Percentiles rank a stretch among this genome's conserved stretches.
phyloP scores from a whole-genome alignment of 2,329 filamentous ascomycete species.

The Furcasterigmium furcatum region DNA sequence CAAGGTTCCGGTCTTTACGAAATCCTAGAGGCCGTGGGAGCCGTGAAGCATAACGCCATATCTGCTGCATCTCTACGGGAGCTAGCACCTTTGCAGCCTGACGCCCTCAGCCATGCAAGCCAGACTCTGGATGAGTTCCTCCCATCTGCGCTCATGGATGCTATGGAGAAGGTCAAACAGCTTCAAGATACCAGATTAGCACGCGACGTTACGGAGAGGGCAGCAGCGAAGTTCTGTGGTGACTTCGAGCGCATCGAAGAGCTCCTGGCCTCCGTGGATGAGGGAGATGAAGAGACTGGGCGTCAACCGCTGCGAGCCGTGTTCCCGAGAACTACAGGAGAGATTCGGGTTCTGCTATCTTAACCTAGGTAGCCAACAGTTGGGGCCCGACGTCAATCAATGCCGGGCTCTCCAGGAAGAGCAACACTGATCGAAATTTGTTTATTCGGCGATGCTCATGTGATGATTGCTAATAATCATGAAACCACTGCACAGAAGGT shows the following conservation, averaged over 20 bases:
- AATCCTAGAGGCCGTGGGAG: slow-evolving; percentile 56
- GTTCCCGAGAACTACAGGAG: slow-evolving; percentile 57
- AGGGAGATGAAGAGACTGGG: slow-evolving; percentile 22
- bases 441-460: too few species aligned
- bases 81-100: slow-evolving; percentile 56
- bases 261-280: slow-evolving; percentile 41
- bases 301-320: slow-evolving; percentile 33
- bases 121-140: slow-evolving; percentile 86
- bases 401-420: too few species aligned
- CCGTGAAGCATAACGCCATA: slow-evolving; percentile 36
- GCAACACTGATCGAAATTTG: too few species aligned
- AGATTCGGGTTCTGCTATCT: slow-evolving; percentile 57
- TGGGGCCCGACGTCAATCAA: too few species aligned
- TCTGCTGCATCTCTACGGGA: slow-evolving; percentile 32
- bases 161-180: slow-evolving; percentile 73
- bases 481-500: too few species aligned
- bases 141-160: slow-evolving; percentile 89
- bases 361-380: slow-evolving; percentile 19
- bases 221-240: slow-evolving; percentile 77
- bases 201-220: slow-evolving; percentile 75
- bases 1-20: slow-evolving; percentile 68
- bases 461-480: too few species aligned
- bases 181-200: slow-evolving; percentile 71
- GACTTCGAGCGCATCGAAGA: slow-evolving; percentile 69
- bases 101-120: slow-evolving; percentile 62